Percentiles rank a stretch among this genome's conserved stretches.
Evolutionary conservation across 2,329 filamentous ascomycete species (phyloP).

Genomic region (Orbilia ellipsospora): DNA sequence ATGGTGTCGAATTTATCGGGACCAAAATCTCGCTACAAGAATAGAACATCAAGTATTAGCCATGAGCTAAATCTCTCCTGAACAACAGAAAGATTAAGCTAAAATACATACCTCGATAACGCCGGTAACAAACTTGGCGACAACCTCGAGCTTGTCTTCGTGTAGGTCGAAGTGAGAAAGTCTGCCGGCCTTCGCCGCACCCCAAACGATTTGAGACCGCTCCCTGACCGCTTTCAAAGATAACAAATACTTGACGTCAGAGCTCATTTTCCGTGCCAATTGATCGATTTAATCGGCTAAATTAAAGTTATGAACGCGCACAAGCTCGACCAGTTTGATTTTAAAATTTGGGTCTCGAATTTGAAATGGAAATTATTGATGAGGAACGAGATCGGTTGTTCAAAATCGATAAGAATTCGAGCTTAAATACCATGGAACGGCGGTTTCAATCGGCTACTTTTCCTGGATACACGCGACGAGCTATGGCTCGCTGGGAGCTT

Average conservation of each 20-base stretch:
- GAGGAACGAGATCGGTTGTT: no score
- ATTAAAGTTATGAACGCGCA: no score
- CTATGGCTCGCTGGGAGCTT: constrained; percentile 27
- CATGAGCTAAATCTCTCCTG: no score
- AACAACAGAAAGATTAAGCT: no score
- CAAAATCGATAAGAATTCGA: neutral
- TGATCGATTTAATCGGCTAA: no score
- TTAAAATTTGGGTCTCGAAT: no score
- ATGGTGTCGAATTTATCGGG: constrained; percentile 76
- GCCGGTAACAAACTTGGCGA: constrained; percentile 84
- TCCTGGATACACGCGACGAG: constrained; percentile 3
- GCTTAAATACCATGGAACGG: constrained; percentile 29
- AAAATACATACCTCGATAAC: constrained; percentile 79
- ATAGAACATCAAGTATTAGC: no score
- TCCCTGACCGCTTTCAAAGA: constrained; percentile 90
- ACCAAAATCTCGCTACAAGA: constrained; percentile 73
- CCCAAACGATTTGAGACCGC: constrained; percentile 76
- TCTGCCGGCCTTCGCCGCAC: constrained; percentile 80
- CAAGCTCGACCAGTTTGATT: no score
- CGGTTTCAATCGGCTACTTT: constrained; percentile 47
- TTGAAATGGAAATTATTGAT: no score
- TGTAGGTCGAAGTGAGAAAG: constrained; percentile 90
- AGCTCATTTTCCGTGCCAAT: constrained; percentile 2
- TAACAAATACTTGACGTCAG: constrained; percentile 79
- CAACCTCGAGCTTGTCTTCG: constrained; percentile 82